Evolutionary conservation across 1,139 yeast genomes (phyloP).

Genomic region (Hansenula lynferdii): DNA sequence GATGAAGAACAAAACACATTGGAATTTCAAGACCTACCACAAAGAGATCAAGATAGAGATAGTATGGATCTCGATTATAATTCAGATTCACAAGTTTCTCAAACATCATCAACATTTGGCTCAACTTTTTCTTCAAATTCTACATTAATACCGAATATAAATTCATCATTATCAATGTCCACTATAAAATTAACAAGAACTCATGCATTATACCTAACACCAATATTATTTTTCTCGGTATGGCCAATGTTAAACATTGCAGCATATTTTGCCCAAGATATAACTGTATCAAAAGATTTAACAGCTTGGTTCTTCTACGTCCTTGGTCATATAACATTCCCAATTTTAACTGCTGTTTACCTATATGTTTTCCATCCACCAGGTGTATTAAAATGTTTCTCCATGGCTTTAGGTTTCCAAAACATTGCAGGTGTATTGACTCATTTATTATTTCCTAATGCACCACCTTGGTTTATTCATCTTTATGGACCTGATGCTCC

Average conservation of each 20-base stretch:
- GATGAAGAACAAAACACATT: neutral
- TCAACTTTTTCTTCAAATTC: constrained; percentile 1
- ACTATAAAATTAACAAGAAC: constrained; percentile 10
- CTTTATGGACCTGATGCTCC: constrained; percentile 48
- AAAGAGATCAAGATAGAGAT: neutral
- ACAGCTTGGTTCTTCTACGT: constrained; percentile 60
- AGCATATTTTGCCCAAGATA: constrained; percentile 13
- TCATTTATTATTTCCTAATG: constrained; percentile 58
- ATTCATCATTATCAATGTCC: constrained; percentile 2
- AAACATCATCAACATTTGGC: neutral
- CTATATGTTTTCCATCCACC: constrained; percentile 65
- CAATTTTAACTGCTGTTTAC: constrained; percentile 59
- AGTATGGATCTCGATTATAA: neutral
- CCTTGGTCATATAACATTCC: constrained; percentile 52
- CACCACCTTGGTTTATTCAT: constrained; percentile 71
- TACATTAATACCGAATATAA: neutral
- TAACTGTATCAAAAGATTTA: constrained; percentile 41
- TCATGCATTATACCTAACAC: constrained; percentile 18
- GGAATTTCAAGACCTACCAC: constrained; percentile 1
- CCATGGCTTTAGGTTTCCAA: constrained; percentile 51
- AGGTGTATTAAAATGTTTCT: constrained; percentile 49
- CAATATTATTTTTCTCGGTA: constrained; percentile 16
- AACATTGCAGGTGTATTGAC: constrained; percentile 57
- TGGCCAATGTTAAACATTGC: constrained; percentile 23
- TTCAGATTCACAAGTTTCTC: neutral